Base-by-base conservation (phyloP, 192 early-diverging fungal genomes). In the Powellomyces hirtus region DNA sequence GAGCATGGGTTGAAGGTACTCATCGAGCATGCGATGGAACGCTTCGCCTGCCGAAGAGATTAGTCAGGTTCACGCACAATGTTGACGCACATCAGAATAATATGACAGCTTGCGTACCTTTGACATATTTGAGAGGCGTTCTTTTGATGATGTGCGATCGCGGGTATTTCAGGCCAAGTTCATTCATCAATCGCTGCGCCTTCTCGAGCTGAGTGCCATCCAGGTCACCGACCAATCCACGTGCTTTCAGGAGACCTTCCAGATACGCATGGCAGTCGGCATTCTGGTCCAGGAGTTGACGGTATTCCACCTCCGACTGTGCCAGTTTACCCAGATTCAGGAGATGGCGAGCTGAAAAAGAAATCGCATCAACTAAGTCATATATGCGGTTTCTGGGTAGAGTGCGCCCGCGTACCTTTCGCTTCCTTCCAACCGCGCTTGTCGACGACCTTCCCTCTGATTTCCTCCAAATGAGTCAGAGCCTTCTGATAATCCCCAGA, bases 241-340 rank as follows among this genome's bases (percentile, higher is more conserved):
- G 74, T 11, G 83, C 72, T 57, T 77, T 74, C 38, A 81, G 79
- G 22, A 94, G 81, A 5, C 88, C 89, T 14, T 81, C 65, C 45
- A 94, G 75, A 61, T 95, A 95, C 29, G 67, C 66, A 68, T 86
- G 76, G 73, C 84, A 84, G 73, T 96, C 92, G 22, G 96, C 89
- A 63, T 96, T 98, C 45, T 82, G 78, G 46, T 88, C 76, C 26
- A 98, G 76, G 65, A 98, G 81, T 8, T 75, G 72, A 49, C 85
- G 80, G 78, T 94, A 96, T 18, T 88, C 90, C 26, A 67, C 72
- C 58, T 94, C 90, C 0, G 92, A 89, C 27, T 90, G 87, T 58
- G 89, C 83, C 30, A 75, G 68, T 62, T 86, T 87, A 46, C 83
- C 84, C 20, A 88, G 69, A 30, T 89, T 87, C 42, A 90, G 72